Conservation (phyloP, 2,329 filamentous ascomycete species). For the Bertia moriformis region DNA sequence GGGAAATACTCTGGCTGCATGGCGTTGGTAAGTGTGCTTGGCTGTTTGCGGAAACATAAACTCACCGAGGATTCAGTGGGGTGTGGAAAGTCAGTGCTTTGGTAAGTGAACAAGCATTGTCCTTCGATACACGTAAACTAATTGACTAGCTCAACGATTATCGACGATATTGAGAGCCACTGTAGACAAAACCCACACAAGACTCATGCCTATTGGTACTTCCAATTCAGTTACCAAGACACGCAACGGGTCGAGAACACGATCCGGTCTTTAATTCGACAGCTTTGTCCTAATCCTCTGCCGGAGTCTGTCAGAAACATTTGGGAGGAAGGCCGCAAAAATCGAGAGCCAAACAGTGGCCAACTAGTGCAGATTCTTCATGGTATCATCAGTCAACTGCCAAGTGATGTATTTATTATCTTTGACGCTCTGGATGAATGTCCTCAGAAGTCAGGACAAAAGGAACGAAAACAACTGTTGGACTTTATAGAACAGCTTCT, state of each 20-base stretch:
- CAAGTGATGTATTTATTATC: background rate
- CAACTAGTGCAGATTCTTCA: too few species aligned
- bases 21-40: too few species aligned
- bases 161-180: slow-evolving; percentile 2
- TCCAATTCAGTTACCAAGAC: background rate
- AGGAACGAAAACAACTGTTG: background rate
- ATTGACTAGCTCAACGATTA: slow-evolving; percentile 4
- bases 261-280: background rate
- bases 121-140: too few species aligned
- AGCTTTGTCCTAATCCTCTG: too few species aligned
- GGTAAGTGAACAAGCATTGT: too few species aligned
- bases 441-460: background rate
- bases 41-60: too few species aligned
- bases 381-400: too few species aligned
- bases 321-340: too few species aligned
- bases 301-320: too few species aligned
- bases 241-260: background rate
- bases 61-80: too few species aligned
- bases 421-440: background rate
- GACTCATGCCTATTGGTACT: background rate
- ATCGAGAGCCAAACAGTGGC: too few species aligned
- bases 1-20: slow-evolving; percentile 5
- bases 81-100: slow-evolving; percentile 5
- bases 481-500: background rate
- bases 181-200: background rate